phyloP scores from a whole-genome alignment of 192 early-diverging fungal genomes.

The Backusella australiensis region DNA sequence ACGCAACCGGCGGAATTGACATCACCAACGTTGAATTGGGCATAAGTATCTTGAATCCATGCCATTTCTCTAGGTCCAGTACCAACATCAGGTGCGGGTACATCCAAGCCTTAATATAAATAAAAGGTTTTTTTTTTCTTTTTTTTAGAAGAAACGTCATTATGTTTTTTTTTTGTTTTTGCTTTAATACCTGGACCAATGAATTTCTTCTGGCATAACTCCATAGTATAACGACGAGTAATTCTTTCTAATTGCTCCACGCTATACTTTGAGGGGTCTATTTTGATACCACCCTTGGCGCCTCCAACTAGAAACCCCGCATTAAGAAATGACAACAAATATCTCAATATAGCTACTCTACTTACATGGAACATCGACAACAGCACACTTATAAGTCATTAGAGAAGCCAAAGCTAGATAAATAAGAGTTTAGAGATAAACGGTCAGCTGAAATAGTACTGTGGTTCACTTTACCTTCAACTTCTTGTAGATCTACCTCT shows the following conservation, averaged over 20 bases:
- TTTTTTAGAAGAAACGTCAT: neutral
- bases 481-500: conserved; percentile 78
- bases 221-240: conserved; percentile 81
- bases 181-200: conserved; percentile 58
- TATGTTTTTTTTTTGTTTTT: neutral
- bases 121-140: neutral
- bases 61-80: conserved; percentile 81
- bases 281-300: conserved; percentile 81
- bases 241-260: conserved; percentile 71
- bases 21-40: conserved; percentile 77
- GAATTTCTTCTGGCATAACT: conserved; percentile 84
- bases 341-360: conserved; percentile 9
- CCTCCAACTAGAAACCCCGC: conserved; percentile 40
- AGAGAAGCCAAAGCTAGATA: conserved; percentile 65
- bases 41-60: conserved; percentile 84
- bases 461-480: conserved; percentile 43
- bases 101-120: conserved; percentile 51
- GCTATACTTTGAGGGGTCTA: conserved; percentile 77
- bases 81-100: conserved; percentile 83
- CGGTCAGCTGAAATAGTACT: neutral
- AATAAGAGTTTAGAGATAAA: no score
- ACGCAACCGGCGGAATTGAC: conserved; percentile 78
- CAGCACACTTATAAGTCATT: conserved; percentile 86
- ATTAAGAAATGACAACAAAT: no score
- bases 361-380: conserved; percentile 82